Evolutionary conservation across 2,329 filamentous ascomycete species (phyloP).

Genomic region (Penicillium hesseltinei): DNA sequence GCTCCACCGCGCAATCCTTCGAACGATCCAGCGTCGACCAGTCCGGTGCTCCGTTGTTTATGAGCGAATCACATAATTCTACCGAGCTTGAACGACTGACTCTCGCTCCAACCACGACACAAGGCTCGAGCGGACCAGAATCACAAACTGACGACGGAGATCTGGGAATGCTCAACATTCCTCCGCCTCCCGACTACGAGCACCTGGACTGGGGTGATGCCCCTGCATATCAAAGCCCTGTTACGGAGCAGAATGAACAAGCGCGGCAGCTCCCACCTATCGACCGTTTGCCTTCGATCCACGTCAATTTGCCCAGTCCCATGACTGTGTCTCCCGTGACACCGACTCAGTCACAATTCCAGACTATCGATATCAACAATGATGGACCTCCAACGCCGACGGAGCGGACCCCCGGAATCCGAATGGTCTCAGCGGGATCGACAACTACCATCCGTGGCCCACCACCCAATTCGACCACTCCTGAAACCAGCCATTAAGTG

Average conservation of each 20-base stretch:
- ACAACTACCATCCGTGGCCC: neutral
- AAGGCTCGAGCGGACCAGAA: conserved; percentile 22
- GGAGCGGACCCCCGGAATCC: neutral
- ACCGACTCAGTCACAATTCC: conserved; percentile 18
- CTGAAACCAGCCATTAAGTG: neutral
- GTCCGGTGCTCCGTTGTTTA: conserved; percentile 37
- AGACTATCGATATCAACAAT: neutral
- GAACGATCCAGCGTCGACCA: conserved; percentile 29
- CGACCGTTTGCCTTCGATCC: conserved; percentile 32
- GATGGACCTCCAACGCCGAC: conserved; percentile 9
- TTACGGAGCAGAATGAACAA: conserved; percentile 15
- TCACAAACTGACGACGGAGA: conserved; percentile 35
- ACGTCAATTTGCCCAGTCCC: conserved; percentile 32
- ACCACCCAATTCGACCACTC: conserved; percentile 6
- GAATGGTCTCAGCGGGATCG: conserved; percentile 3
- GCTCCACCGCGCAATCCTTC: conserved; percentile 28
- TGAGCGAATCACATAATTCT: conserved; percentile 30
- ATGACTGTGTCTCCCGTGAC: conserved; percentile 26
- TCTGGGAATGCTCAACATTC: conserved; percentile 37
- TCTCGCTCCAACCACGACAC: conserved; percentile 25
- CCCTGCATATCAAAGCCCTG: conserved; percentile 39
- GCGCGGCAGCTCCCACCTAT: conserved; percentile 20
- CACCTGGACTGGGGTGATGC: conserved; percentile 45
- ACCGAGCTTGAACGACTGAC: conserved; percentile 32
- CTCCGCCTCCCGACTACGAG: conserved; percentile 44